Base-by-base conservation (phyloP, 1,139 yeast genomes). In the Pichia sp. region DNA sequence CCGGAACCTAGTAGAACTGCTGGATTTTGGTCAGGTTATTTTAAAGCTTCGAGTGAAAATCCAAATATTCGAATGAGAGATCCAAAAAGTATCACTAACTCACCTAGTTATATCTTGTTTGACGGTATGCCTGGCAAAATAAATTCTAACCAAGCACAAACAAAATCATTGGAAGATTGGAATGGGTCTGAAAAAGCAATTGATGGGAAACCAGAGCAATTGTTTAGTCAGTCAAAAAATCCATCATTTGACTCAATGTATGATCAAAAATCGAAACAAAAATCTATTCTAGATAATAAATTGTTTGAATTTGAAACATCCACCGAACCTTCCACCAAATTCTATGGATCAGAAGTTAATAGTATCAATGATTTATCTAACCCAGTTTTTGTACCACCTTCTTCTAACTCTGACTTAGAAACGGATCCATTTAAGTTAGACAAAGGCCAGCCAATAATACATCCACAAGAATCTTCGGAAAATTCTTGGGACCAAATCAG, bases 21-120 rank as follows among this genome's bases (percentile, higher is more conserved):
- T 6, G 55, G 46, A 23, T 56, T 57, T 31, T 60, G 63, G 63
- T 48, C 61, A 2, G 41, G 43, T 9, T 60, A 59, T 44, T 60
- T 56, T 45, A 47, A 51, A 9, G 50, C 45, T 26, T 52, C 62
- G 4, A 42, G 51, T 28, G 45, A 47, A 23, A 50, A 59, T 39
- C 53, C 56, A 0, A 46, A 42, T 16, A 39, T 48, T 11, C 41
- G 61, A 34, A 47, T 60, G 35, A 51, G 46, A 37, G 61, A 60
- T 38, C 64, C 64, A 3, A 51, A 58, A 35, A 28, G 35, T 1
- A 37, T 54, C 3, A 37, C 33, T 9, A 37, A 46, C 20, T 35
- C 47, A 2, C 22, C 43, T 2, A 41, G 37, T 24, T 44, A 39
- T 23, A 43, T 46, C 5, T 29, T 38, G 9, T 16, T 46, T 12